phyloP scores from a whole-genome alignment of 371 early-diverging fungal species.

The Fennellomyces sp. region DNA sequence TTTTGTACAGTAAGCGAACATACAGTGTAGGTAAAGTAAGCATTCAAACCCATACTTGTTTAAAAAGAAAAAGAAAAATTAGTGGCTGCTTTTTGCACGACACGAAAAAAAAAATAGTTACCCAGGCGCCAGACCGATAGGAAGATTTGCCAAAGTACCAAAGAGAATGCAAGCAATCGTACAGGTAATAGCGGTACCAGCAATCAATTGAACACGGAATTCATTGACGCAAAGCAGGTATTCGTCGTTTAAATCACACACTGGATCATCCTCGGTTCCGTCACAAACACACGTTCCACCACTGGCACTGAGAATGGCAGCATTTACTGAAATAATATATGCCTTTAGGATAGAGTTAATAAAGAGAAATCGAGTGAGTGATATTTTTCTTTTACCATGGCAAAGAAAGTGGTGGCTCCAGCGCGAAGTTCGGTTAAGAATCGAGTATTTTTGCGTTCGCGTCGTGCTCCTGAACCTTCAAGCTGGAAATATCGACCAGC shows the following conservation, averaged over 20 bases:
- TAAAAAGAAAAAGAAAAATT: not conserved
- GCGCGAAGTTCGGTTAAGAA: conserved; percentile 73
- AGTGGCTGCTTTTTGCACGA: not conserved
- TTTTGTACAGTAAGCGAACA: not conserved
- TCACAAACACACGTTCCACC: conserved; percentile 78
- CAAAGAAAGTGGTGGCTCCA: conserved; percentile 71
- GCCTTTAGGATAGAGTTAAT: conserved; percentile 11
- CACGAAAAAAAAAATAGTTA: not conserved
- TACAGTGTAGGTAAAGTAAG: conserved; percentile 76
- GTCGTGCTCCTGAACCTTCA: conserved; percentile 58
- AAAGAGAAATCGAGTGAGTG: not conserved
- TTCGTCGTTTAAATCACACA: conserved; percentile 46
- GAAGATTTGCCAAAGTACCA: conserved; percentile 76
- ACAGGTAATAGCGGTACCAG: conserved; percentile 71
- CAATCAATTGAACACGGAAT: conserved; percentile 70
- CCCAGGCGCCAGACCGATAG: conserved; percentile 78
- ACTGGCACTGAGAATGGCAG: conserved; percentile 75
- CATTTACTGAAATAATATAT: conserved; percentile 61
- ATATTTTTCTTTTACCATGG: conserved; percentile 44
- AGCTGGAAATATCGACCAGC: conserved; percentile 67
- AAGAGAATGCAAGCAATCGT: conserved; percentile 68
- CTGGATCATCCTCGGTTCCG: conserved; percentile 41
- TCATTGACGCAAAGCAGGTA: conserved; percentile 66
- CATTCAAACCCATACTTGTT: conserved; percentile 75
- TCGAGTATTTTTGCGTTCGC: conserved; percentile 56